phyloP scores from a whole-genome alignment of 495 filamentous ascomycete species.

The Staphylotrichum longicolle region DNA sequence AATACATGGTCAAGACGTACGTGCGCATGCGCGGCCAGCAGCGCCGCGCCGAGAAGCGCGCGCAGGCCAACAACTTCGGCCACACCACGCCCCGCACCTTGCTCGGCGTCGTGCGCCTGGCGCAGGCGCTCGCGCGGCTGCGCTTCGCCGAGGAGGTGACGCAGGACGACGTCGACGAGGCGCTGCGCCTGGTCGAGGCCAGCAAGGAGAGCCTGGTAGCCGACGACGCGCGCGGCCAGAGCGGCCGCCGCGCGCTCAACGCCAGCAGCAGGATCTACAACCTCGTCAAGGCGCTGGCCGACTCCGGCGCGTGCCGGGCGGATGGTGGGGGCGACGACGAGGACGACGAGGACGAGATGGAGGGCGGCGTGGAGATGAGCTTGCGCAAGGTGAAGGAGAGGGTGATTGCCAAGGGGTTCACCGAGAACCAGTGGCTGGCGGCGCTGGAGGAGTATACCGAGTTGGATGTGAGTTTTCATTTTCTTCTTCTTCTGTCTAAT shows the following conservation, averaged over 20 bases:
- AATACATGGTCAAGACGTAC: conserved; percentile 96
- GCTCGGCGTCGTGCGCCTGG: conserved; percentile 85
- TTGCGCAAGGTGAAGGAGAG: conserved; percentile 82
- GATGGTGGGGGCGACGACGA: conserved; percentile 66
- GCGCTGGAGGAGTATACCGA: conserved; percentile 87
- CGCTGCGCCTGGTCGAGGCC: conserved; percentile 83
- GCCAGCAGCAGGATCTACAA: conserved; percentile 90
- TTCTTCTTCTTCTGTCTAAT: neutral
- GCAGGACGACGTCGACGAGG: conserved; percentile 93
- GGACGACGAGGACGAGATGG: conserved; percentile 44
- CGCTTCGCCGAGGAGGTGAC: conserved; percentile 80
- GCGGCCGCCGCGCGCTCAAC: conserved; percentile 65
- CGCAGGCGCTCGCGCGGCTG: conserved; percentile 92
- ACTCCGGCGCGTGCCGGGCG: conserved; percentile 66
- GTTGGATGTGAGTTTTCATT: conserved; percentile 70
- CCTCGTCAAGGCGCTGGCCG: conserved; percentile 79
- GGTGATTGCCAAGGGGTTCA: conserved; percentile 94
- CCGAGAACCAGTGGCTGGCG: conserved; percentile 81
- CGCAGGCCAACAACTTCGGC: conserved; percentile 67
- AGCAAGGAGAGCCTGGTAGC: conserved; percentile 82
- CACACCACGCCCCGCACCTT: conserved; percentile 92
- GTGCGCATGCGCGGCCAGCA: conserved; percentile 86
- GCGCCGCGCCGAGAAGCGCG: conserved; percentile 76
- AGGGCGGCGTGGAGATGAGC: conserved; percentile 68
- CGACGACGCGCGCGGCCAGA: conserved; percentile 54